These are phyloP conservation scores for Passiflora organensis DNA, from an alignment of 345 rosid genomes.

Conservation along the genomic window DNA sequence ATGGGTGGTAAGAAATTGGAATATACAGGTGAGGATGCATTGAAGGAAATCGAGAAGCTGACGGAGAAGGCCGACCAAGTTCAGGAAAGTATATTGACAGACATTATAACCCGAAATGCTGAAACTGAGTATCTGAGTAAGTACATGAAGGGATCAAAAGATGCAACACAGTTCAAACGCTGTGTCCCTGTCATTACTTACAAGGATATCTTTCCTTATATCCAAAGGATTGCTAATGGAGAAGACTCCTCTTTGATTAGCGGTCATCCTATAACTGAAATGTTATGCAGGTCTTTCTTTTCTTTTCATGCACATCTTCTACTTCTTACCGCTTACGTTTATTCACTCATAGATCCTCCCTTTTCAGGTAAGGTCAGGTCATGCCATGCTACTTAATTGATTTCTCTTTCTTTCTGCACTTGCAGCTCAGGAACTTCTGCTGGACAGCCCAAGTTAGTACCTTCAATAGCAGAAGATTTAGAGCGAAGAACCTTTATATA, in stretches of 20 bases:
- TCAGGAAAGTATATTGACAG: slow-evolving; percentile 42
- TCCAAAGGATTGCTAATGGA: slow-evolving; percentile 57
- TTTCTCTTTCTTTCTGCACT: slow-evolving; percentile 10
- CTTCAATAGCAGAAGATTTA: slow-evolving; percentile 58
- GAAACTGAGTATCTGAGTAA: slow-evolving; percentile 49
- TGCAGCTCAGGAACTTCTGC: slow-evolving; percentile 69
- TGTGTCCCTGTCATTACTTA: slow-evolving; percentile 48
- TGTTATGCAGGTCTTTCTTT: slow-evolving; percentile 56
- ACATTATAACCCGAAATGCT: slow-evolving; percentile 38
- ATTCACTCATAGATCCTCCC: neutral
- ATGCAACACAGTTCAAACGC: slow-evolving; percentile 35
- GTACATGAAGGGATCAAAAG: slow-evolving; percentile 40
- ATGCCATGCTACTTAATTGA: neutral
- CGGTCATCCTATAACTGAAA: slow-evolving; percentile 49
- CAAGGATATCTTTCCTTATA: slow-evolving; percentile 47
- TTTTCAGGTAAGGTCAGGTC: neutral
- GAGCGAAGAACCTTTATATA: slow-evolving; percentile 62
- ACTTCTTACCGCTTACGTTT: neutral
- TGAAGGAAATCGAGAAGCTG: slow-evolving; percentile 50
- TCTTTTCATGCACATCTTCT: neutral
- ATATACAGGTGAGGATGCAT: slow-evolving; percentile 51
- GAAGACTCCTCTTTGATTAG: slow-evolving; percentile 53
- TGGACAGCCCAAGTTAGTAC: slow-evolving; percentile 62
- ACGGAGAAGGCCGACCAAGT: slow-evolving; percentile 42
- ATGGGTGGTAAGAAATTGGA: slow-evolving; percentile 58